Evolutionary conservation across 2,329 filamentous ascomycete species (phyloP).

Genomic region (Sordariomycetes sp.): DNA sequence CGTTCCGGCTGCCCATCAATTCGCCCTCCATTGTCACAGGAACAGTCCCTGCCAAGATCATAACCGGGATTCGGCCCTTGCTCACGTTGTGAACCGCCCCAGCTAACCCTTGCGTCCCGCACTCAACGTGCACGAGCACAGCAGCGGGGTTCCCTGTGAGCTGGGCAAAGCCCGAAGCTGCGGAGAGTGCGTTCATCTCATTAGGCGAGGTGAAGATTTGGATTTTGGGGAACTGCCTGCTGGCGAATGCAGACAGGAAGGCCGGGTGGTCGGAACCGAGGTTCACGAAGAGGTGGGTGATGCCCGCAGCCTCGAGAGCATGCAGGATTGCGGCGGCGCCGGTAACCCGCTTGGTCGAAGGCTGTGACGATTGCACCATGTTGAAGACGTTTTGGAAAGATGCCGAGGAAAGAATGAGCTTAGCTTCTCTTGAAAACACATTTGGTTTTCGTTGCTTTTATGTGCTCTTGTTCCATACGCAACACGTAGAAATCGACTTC

Average conservation of each 20-base stretch:
- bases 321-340: constrained; percentile 40
- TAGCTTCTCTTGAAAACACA: too few relatives aligned
- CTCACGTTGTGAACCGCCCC: constrained; percentile 17
- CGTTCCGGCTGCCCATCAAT: constrained; percentile 25
- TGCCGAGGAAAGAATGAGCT: too few relatives aligned
- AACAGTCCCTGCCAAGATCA: constrained; percentile 31
- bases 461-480: not conserved
- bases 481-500: not conserved
- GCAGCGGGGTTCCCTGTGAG: constrained; percentile 15
- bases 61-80: constrained; percentile 17
- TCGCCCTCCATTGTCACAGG: constrained; percentile 32
- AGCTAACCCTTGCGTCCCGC: constrained; percentile 14
- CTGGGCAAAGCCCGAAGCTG: constrained; percentile 13
- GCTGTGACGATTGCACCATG: not conserved
- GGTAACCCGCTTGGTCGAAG: not conserved
- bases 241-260: constrained; percentile 16
- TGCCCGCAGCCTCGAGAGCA: constrained; percentile 47
- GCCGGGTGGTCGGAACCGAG: constrained; percentile 35
- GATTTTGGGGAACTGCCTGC: constrained; percentile 12
- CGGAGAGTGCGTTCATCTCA: constrained; percentile 16
- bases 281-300: constrained; percentile 40
- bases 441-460: not conserved
- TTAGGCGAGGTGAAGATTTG: constrained; percentile 18
- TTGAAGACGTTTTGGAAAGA: not conserved
- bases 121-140: constrained; percentile 18